A percentile compares a stretch with the other conserved stretches of the same genome.
phyloP scores from a whole-genome alignment of 352 stramenopile species.

The Phytopythium delawarense region DNA sequence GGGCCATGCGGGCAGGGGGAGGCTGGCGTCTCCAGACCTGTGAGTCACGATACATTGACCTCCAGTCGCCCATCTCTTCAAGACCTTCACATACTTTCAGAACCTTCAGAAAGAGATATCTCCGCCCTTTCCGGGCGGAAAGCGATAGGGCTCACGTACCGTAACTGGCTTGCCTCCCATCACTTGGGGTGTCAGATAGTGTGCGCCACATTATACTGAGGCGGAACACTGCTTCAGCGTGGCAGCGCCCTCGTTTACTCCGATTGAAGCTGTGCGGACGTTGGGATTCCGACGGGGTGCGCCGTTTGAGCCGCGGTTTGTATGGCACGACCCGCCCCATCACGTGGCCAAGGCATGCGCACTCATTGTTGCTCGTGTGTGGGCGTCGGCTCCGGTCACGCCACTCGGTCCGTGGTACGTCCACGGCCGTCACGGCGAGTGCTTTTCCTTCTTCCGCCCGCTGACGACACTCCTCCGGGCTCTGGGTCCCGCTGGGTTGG shows the following conservation, averaged over 20 bases:
- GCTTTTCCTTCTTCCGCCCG: not conserved
- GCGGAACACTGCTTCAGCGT: not conserved
- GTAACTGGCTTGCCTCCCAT: conserved; percentile 11
- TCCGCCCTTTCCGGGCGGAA: not conserved
- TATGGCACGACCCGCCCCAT: not conserved
- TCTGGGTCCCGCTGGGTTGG: not conserved
- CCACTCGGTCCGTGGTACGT: not conserved
- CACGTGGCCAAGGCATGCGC: not conserved
- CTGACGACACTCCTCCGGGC: not conserved
- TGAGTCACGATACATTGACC: not conserved
- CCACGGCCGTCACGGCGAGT: not conserved
- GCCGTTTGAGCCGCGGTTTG: not conserved
- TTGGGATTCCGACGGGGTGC: not conserved
- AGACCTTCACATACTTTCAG: not conserved
- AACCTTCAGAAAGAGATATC: not conserved
- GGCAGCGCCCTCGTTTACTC: not conserved
- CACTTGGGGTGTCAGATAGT: not conserved
- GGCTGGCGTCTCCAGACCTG: conserved; percentile 4
- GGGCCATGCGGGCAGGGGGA: not conserved
- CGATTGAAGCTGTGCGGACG: not conserved
- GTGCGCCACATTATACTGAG: not conserved
- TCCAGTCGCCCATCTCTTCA: not conserved
- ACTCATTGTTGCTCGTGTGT: too few relatives aligned
- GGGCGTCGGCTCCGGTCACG: not conserved
- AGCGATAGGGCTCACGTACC: conserved; percentile 3